Conservation (phyloP, 306 rosid genomes). For the Quercus bicolor region DNA sequence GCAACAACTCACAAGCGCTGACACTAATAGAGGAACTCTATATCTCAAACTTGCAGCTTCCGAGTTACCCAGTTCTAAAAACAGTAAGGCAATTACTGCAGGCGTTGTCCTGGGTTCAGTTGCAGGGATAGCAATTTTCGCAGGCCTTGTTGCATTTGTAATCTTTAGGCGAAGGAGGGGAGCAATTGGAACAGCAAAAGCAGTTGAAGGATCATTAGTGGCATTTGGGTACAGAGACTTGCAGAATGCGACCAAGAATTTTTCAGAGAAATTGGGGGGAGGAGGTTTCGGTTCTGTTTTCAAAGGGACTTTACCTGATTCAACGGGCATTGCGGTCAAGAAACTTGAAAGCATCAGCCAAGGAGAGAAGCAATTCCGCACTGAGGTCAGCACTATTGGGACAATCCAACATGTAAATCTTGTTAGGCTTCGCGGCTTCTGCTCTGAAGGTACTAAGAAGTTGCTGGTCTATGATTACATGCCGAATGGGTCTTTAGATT, state of each 20-base stretch:
- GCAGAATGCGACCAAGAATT: slow-evolving; percentile 54
- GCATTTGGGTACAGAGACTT: slow-evolving; percentile 49
- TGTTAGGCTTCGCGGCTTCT: slow-evolving; percentile 84
- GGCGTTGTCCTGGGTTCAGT: slow-evolving; percentile 34
- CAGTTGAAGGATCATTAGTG: slow-evolving; percentile 38
- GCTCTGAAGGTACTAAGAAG: slow-evolving; percentile 66
- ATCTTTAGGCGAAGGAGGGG: slow-evolving; percentile 25
- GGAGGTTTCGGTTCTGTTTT: slow-evolving; percentile 90
- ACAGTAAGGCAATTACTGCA: slow-evolving; percentile 9
- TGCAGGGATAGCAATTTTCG: slow-evolving; percentile 21
- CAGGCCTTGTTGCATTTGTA: slow-evolving; percentile 28
- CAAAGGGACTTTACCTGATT: slow-evolving; percentile 65
- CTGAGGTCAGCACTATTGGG: slow-evolving; percentile 76
- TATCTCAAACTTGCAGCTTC: slow-evolving; percentile 55
- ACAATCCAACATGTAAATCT: slow-evolving; percentile 83
- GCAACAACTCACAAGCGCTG: slow-evolving; percentile 35
- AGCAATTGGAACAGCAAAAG: slow-evolving; percentile 20
- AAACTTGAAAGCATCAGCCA: slow-evolving; percentile 69
- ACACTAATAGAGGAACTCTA: slow-evolving; percentile 31
- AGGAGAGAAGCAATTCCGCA: slow-evolving; percentile 81
- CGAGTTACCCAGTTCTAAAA: slow-evolving; percentile 27
- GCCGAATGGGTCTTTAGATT: slow-evolving; percentile 68
- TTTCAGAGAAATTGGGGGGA: slow-evolving; percentile 79
- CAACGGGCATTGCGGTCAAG: slow-evolving; percentile 70
- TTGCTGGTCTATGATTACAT: slow-evolving; percentile 79